phyloP scores from a whole-genome alignment of 768 basidiomycete genomes.

The Terana coerulea region DNA sequence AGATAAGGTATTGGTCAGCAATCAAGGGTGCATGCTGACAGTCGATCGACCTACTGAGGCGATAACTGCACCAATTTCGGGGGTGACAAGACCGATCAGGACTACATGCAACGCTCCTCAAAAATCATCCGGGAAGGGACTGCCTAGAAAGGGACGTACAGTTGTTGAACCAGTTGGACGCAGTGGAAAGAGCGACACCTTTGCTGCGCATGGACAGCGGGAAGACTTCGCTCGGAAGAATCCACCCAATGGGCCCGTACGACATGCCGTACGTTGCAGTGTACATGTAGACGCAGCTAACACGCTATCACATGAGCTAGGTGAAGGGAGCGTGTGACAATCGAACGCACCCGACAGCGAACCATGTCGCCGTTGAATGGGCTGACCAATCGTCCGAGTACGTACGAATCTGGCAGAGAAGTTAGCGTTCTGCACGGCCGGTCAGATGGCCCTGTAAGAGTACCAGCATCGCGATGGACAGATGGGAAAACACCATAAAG shows the following conservation, averaged over 20 bases:
- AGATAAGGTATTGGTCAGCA: too few species aligned
- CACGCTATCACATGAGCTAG: background rate
- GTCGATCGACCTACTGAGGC: conserved; percentile 40
- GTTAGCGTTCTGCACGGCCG: background rate
- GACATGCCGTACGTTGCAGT: conserved; percentile 76
- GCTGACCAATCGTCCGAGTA: conserved; percentile 56
- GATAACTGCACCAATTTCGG: conserved; percentile 60
- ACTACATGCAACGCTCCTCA: conserved; percentile 38
- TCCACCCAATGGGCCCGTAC: conserved; percentile 81
- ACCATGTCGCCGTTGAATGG: conserved; percentile 60
- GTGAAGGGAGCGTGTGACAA: background rate
- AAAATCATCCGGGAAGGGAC: background rate
- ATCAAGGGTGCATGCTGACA: background rate
- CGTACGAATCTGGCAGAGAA: conserved; percentile 35
- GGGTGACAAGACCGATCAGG: conserved; percentile 71
- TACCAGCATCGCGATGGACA: conserved; percentile 63
- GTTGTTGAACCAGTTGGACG: conserved; percentile 85
- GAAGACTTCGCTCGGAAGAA: conserved; percentile 81
- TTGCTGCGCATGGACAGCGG: conserved; percentile 74
- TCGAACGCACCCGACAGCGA: conserved; percentile 55
- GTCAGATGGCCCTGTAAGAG: conserved; percentile 7
- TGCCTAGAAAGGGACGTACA: conserved; percentile 31
- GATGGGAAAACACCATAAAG: conserved; percentile 62
- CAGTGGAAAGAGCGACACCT: conserved; percentile 80
- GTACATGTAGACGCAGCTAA: conserved; percentile 60